These are phyloP conservation scores for Penium margaritaceum DNA, from an alignment of 139 green algal genomes.

Conservation along the genomic window DNA sequence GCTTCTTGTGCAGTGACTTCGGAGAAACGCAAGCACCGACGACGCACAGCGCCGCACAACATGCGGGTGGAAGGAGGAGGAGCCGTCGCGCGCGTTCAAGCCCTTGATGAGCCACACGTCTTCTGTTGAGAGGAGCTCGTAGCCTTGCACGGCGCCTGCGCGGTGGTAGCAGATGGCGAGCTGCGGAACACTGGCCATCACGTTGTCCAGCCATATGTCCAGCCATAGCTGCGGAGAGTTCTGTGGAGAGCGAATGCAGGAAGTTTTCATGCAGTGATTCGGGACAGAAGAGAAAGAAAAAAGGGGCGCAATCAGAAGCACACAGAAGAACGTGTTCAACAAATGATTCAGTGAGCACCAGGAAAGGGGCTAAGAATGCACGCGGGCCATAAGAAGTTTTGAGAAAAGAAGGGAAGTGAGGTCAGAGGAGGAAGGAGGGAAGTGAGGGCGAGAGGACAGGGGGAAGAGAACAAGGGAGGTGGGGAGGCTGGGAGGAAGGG, in stretches of 20 bases:
- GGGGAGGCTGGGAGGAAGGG: too few relatives aligned
- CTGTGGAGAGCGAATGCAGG: not conserved
- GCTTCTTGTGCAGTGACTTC: conserved; percentile 31
- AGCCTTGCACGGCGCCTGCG: conserved; percentile 39
- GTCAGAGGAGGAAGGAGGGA: too few relatives aligned
- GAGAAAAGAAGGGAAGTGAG: too few relatives aligned
- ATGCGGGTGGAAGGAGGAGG: conserved; percentile 12
- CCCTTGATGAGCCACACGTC: conserved; percentile 40
- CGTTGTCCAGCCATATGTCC: conserved; percentile 42
- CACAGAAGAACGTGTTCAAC: not conserved
- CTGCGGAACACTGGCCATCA: conserved; percentile 39
- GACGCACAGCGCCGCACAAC: conserved; percentile 35
- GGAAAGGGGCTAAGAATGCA: not conserved
- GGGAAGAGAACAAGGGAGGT: too few relatives aligned
- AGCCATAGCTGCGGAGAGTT: conserved; percentile 31
- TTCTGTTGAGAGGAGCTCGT: conserved; percentile 42
- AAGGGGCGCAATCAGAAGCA: not conserved
- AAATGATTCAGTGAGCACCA: not conserved
- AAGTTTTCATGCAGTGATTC: not conserved
- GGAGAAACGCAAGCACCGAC: conserved; percentile 30
- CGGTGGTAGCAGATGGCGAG: conserved; percentile 39
- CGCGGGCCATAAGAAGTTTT: too few relatives aligned
- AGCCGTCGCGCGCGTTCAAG: conserved; percentile 8
- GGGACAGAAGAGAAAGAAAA: not conserved
- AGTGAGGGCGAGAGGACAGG: too few relatives aligned